Evolutionary conservation across 495 filamentous ascomycete species (phyloP), one percentile per base, ranked within the genome.

Genomic region (Amphirosellinia nigrospora): DNA sequence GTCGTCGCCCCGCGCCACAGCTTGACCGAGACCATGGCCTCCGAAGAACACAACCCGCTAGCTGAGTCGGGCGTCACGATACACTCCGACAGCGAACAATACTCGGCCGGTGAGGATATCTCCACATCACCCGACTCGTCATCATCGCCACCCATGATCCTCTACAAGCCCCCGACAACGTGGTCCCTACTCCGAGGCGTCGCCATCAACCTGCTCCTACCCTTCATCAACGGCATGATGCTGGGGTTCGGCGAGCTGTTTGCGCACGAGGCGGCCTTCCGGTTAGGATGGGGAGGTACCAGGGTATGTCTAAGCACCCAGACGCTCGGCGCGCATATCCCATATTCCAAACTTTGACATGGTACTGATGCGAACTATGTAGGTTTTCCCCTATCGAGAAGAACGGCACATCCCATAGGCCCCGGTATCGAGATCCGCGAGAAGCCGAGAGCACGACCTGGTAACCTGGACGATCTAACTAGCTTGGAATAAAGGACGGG

Each of bases 141-240:
- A 0, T 89, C 89, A 2, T 89, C 89, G 58, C 89, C 92, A 3
- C 93, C 92, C 21, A 80, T 99, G 71, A 90, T 98, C 36, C 86
- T 98, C 39, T 99, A 98, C 86, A 87, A 89, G 39, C 93, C 94
- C 19, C 94, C 96, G 0, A 96, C 93, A 0, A 64, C 95, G 39
- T 95, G 92, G 92, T 87, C 92, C 36, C 77, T 99, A 46, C 62
- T 98, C 60, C 89, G 95, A 41, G 93, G 96, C 9, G 93, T 94
- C 8, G 94, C 94, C 5, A 98, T 99, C 81, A 99, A 99, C 78
- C 83, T 99, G 9, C 69, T 99, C 0, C 83, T 99, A 3, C 96
- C 96, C 0, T 99, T 99, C 71, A 89, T 99, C 74, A 99, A 99
- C 80, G 96, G 96, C 26, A 86, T 99, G 81, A 99, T 99, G 96